Evolutionary conservation across 2,329 filamentous ascomycete species (phyloP), one percentile per base, ranked within the genome.

Genomic region (Aspergillus versicolor): DNA sequence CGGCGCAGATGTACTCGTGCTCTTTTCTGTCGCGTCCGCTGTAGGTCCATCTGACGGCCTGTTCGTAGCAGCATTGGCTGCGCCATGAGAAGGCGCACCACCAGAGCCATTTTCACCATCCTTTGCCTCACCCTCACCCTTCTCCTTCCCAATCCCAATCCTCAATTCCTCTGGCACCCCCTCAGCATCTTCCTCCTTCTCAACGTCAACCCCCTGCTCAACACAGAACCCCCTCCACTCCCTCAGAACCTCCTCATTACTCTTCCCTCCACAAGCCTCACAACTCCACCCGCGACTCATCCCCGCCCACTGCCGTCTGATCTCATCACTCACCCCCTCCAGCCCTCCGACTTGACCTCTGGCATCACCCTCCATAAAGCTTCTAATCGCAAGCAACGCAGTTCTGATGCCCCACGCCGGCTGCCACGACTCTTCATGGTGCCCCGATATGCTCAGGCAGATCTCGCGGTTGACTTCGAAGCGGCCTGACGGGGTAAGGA

Each of bases 391-490:
- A 4, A 86, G 80, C 56, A 99, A 78, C 15, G 94, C 93, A 4
- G 94, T 97, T 58, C 94, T 84, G 9, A 99, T 88, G 0, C 94
- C 94, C 94, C 94, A 99, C 0, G 94, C 94, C 0, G 94, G 94
- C 81, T 97, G 93, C 94, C 94, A 99, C 15, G 91, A 96, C 79
- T 97, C 94, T 74, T 97, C 94, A 76, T 99, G 94, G 75, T 97
- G 93, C 2, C 92, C 93, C 52, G 86, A 90, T 68, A 97, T 99
- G 67, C 86, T 91, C 15, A 99, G 85, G 71, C 94, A 99, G 66
- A 99, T 97, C 79, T 97, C 93, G 63, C 94, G 87, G 73, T 99
- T 99, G 54, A 92, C 88, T 75, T 97, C 94, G 76, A 99, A 99
- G 60, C 94, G 86, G 52, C 93, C 94, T 24, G 87, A 90, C 0